Evolutionary conservation across 2,329 filamentous ascomycete genomes (phyloP), one percentile per base, ranked within the genome.

Genomic region (Diplocarpon rosae): DNA sequence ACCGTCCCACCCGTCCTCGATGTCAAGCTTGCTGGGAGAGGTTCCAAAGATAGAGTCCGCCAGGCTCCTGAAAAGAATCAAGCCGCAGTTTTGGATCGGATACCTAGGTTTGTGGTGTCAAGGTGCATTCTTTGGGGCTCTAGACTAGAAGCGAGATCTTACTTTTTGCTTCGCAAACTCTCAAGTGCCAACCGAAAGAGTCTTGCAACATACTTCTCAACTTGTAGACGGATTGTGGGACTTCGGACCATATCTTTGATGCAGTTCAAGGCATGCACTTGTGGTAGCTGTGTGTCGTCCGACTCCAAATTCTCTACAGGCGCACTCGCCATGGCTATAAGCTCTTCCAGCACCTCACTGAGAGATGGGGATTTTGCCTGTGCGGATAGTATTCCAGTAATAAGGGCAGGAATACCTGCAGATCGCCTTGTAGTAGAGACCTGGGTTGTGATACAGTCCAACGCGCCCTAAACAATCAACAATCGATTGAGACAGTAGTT

Each of bases 211-310:
- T 88, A 83, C 0, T 69, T 69, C 56, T 94, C 86, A 0, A 86
- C 84, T 42, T 75, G 73, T 44, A 78, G 77, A 24, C 85, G 73
- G 12, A 96, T 70, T 39, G 78, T 76, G 0, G 87, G 86, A 53
- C 82, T 88, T 46, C 85, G 90, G 63, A 95, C 92, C 2, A 95
- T 81, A 52, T 94, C 88, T 59, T 92, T 92, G 46, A 98, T 68
- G 49, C 85, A 95, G 61, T 98, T 98, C 59, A 95, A 75, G 0
- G 92, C 88, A 62, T 98, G 92, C 0, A 98, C 92, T 63, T 98
- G 90, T 0, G 88, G 83, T 4, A 96, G 66, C 33, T 83, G 81
- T 2, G 73, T 74, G 27, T 73, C 76, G 46, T 81, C 77, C 0
- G 24, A 29, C 47, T 76, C 71, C 0, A 71, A 69, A 34, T 73